phyloP scores from a whole-genome alignment of 1,139 yeast species.

The Magnusiomyces sp. region DNA sequence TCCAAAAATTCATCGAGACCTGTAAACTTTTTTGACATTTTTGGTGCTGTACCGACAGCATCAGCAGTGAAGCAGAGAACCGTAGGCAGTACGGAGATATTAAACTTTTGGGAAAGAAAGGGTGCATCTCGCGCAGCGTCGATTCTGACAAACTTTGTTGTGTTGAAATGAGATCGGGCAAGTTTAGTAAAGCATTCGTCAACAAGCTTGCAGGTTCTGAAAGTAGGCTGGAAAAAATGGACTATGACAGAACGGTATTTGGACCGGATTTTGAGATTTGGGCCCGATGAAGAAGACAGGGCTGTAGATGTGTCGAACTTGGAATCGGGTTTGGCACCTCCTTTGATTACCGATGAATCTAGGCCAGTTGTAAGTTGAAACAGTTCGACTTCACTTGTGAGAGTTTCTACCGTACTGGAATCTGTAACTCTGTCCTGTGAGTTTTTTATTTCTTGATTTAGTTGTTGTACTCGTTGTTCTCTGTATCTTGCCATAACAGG shows the following conservation, averaged over 20 bases:
- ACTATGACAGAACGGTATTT: slow-evolving; percentile 40
- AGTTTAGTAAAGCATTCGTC: slow-evolving; percentile 36
- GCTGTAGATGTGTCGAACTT: not conserved
- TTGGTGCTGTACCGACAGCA: too few relatives aligned
- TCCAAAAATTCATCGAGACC: too few relatives aligned
- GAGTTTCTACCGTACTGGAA: slow-evolving; percentile 8
- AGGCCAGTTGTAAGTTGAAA: slow-evolving; percentile 9
- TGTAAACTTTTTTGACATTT: too few relatives aligned
- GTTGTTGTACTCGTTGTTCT: slow-evolving; percentile 46
- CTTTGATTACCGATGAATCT: not conserved
- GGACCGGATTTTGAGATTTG: slow-evolving; percentile 37
- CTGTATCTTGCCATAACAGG: slow-evolving; percentile 46
- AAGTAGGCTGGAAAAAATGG: slow-evolving; percentile 57
- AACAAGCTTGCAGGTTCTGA: slow-evolving; percentile 53
- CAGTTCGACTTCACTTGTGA: slow-evolving; percentile 9
- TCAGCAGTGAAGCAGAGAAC: slow-evolving; percentile 34
- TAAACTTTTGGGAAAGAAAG: slow-evolving; percentile 55
- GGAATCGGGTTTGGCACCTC: not conserved
- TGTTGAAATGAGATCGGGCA: slow-evolving; percentile 49
- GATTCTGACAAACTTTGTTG: slow-evolving; percentile 46
- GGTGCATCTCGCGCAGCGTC: slow-evolving; percentile 56
- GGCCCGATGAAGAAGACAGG: not conserved
- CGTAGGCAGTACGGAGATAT: slow-evolving; percentile 62
- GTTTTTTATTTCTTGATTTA: slow-evolving; percentile 6
- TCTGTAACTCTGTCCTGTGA: not conserved